These are phyloP conservation scores for Pilatotrama ljubarskyi DNA, from an alignment of 768 basidiomycete genomes.

Conservation along the genomic window DNA sequence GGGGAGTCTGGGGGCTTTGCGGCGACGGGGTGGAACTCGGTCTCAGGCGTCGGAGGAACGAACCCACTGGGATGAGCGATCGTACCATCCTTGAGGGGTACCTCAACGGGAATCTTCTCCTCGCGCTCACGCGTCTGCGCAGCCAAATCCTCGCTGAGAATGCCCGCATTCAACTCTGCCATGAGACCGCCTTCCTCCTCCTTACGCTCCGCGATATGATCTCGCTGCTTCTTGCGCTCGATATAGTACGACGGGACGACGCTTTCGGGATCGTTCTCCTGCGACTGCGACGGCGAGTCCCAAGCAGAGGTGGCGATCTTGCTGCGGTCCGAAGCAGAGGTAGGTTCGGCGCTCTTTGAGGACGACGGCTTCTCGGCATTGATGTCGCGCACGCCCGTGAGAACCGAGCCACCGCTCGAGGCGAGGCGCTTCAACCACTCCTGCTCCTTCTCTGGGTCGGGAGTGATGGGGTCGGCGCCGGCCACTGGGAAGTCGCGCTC, in stretches of 20 bases:
- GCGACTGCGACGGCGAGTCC: constrained; percentile 15
- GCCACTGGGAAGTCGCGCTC: constrained; percentile 20
- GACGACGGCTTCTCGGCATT: neutral
- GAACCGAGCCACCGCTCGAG: neutral
- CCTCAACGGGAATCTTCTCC: constrained; percentile 34
- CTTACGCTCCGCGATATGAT: constrained; percentile 24
- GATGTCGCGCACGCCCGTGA: constrained; percentile 7
- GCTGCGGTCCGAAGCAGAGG: constrained; percentile 10
- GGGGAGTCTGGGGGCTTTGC: constrained; percentile 19
- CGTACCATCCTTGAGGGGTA: constrained; percentile 18
- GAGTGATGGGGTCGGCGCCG: neutral
- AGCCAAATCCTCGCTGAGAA: constrained; percentile 28
- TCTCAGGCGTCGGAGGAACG: constrained; percentile 32
- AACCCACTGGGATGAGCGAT: constrained; percentile 27
- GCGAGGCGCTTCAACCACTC: constrained; percentile 18
- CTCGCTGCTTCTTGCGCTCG: constrained; percentile 28
- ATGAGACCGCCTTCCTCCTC: constrained; percentile 31
- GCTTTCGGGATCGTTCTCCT: constrained; percentile 18
- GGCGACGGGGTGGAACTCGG: constrained; percentile 24
- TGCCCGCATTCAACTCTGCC: constrained; percentile 28
- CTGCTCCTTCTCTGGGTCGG: constrained; percentile 13
- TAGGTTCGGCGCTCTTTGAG: neutral
- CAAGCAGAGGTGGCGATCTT: constrained; percentile 22
- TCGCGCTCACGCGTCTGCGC: constrained; percentile 26
- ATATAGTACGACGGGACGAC: constrained; percentile 26